Base-by-base conservation (phyloP, 2,329 filamentous ascomycete genomes). In the Xylaria multiplex region DNA sequence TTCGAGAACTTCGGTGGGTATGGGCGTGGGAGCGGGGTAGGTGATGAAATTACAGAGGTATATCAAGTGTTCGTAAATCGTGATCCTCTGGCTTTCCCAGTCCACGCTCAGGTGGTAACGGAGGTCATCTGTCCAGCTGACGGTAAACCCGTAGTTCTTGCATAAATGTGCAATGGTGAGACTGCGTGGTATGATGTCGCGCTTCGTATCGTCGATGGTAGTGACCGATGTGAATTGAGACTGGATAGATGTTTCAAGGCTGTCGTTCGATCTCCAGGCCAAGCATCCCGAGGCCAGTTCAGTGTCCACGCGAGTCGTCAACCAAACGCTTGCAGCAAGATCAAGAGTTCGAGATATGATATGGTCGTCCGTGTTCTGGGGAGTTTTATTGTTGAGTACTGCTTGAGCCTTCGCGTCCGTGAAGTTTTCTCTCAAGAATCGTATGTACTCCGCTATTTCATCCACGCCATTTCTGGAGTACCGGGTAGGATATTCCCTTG, bases 51-150 rank as follows among this genome's bases (percentile, higher is more conserved):
- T 57, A 4, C 35, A 37, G 46, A 63, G 53, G 24, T 45, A 58
- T 42, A 63, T 58, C 24, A 57, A n/a, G 14, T 63, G 59, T 8
- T 62, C 52, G 52, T 62, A 62, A 40, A 62, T n/a, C 27, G 19
- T 62, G 45, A 62, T 56, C 5, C 32, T 32, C n/a, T 56, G 42
- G 13, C 43, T 43, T 13, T 43, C 37, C 35, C 35, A 46, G 48
- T 59, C 46, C 8, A 62, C 32, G 19, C 2, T 27, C 9, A 35
- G 40, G 27, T 53, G 53, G 2, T 37, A 7, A 22, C 32, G 19
- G 6, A 62, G 60, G 27, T 57, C 45, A n/a, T 43, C 22, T 16
- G 60, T 62, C 52, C 45, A 62, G 35, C 2, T 16, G 7, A 62
- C 42, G 2, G 35, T 43, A 32, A 52, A 59, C 0, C 27, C 43